A percentile compares a stretch with the other conserved stretches of the same genome.
These are phyloP conservation scores for Mycena rebaudengoi DNA, from an alignment of 768 basidiomycete species.

Conservation along the genomic window DNA sequence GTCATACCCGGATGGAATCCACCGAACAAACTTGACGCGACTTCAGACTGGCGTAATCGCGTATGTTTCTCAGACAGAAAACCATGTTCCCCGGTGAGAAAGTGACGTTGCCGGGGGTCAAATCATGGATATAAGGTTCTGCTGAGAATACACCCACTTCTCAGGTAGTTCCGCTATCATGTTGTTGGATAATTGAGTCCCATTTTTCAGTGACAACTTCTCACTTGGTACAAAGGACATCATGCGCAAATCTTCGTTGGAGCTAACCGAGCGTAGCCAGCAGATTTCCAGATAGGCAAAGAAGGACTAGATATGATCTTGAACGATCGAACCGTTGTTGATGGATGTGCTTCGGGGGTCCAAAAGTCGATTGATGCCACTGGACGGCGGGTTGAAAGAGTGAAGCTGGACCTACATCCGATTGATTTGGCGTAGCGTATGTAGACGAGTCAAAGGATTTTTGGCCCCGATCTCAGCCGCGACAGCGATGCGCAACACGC, in stretches of 20 bases:
- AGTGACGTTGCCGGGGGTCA: neutral
- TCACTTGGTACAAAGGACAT: conserved; percentile 8
- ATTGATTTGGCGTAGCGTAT: neutral
- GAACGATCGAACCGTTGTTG: too few species aligned
- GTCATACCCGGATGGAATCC: conserved; percentile 15
- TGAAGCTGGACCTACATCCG: conserved; percentile 18
- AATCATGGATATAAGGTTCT: neutral
- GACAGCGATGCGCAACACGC: neutral
- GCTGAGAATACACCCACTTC: conserved; percentile 13
- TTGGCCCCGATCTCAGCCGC: neutral
- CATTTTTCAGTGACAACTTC: too few species aligned
- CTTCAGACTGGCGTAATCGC: too few species aligned
- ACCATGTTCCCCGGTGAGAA: neutral
- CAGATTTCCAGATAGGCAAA: neutral
- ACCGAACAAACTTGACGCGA: too few species aligned
- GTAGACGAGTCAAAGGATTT: neutral
- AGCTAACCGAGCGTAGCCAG: neutral
- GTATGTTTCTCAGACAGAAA: conserved; percentile 10
- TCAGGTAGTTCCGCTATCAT: conserved; percentile 4
- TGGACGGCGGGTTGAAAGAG: neutral
- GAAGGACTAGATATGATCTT: neutral
- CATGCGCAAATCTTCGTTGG: neutral
- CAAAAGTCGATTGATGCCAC: neutral
- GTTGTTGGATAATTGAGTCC: too few species aligned
- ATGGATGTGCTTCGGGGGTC: conserved; percentile 15